Evolutionary conservation across 768 basidiomycete species (phyloP).

Genomic region (Leccinum sublutescens): DNA sequence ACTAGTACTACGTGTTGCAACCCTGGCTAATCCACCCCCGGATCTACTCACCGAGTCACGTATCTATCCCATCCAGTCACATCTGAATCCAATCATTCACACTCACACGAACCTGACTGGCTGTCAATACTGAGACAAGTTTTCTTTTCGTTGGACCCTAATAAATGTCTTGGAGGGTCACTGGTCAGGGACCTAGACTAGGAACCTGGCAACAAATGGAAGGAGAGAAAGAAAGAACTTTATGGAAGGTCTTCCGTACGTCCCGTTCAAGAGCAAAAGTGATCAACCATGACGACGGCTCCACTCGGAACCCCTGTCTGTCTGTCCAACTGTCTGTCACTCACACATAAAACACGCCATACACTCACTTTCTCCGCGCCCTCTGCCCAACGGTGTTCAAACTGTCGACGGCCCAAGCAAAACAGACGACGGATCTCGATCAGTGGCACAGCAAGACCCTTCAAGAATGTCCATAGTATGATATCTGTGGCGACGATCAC

Average conservation of each 20-base stretch:
- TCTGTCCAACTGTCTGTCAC: neutral
- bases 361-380: neutral
- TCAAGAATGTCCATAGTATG: neutral
- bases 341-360: neutral
- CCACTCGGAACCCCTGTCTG: neutral
- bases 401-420: neutral
- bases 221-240: neutral
- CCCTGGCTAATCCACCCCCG: neutral
- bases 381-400: neutral
- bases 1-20: neutral
- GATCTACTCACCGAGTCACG: neutral
- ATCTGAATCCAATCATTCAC: neutral
- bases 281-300: too few relatives aligned
- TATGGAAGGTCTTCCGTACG: neutral
- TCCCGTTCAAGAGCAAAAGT: too few relatives aligned
- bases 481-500: neutral
- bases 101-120: neutral
- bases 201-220: neutral
- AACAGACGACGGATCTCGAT: neutral
- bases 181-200: neutral
- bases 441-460: neutral
- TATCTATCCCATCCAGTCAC: neutral
- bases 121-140: neutral
- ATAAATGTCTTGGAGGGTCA: too few relatives aligned
- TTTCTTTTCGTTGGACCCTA: too few relatives aligned